phyloP scores from a whole-genome alignment of 2,329 filamentous ascomycete species.

The Talaromyces piceae region DNA sequence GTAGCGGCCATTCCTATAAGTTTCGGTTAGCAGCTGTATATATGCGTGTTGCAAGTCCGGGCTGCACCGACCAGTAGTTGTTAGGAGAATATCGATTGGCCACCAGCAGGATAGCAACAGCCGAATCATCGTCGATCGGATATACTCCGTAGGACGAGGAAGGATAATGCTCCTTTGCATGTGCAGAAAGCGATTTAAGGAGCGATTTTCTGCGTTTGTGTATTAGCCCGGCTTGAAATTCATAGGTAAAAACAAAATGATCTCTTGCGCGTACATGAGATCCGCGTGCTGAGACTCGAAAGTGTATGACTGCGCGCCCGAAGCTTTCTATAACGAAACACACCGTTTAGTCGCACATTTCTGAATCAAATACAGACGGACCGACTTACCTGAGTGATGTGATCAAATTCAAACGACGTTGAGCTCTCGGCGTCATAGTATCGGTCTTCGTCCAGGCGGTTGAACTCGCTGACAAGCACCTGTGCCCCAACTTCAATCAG shows the following conservation, averaged over 20 bases:
- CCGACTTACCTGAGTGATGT: constrained; percentile 60
- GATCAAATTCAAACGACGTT: constrained; percentile 83
- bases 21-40: background rate
- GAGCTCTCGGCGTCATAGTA: constrained; percentile 89
- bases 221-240: background rate
- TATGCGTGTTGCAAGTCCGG: background rate
- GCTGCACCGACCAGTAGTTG: constrained; percentile 75
- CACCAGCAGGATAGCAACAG: constrained; percentile 74
- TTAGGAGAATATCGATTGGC: constrained; percentile 96
- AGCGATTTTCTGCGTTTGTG: constrained; percentile 62
- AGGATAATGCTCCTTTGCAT: constrained; percentile 84
- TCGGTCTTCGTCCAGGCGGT: constrained; percentile 67
- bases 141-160: constrained; percentile 75
- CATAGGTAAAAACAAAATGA: background rate
- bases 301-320: constrained; percentile 68
- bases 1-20: constrained; percentile 83
- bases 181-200: constrained; percentile 64
- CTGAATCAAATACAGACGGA: background rate
- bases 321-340: constrained; percentile 61
- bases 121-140: constrained; percentile 66
- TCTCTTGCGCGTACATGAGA: constrained; percentile 67
- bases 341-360: background rate
- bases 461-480: constrained; percentile 79
- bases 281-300: constrained; percentile 70
- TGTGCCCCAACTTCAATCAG: constrained; percentile 20